A percentile compares a stretch with the other conserved stretches of the same genome.
Conservation (phyloP, 352 stramenopile genomes). For the Phytophthora macrochlamydospora region DNA sequence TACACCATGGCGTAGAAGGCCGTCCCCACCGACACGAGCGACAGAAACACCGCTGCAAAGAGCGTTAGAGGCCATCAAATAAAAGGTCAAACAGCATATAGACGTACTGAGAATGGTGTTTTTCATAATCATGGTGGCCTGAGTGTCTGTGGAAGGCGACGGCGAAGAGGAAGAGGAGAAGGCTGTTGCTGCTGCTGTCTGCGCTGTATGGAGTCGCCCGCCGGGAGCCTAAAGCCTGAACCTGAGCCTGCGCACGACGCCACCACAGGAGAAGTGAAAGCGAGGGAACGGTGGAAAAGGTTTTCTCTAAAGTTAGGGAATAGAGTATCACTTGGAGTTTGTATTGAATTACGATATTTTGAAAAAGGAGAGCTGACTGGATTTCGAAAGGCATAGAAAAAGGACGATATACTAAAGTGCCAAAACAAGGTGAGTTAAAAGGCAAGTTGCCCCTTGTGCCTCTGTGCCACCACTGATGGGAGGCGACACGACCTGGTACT, state of each 20-base stretch:
- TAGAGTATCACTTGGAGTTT: slow-evolving; percentile 1
- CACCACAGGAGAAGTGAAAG: slow-evolving; percentile 39
- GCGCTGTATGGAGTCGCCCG: neutral
- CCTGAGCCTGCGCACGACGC: slow-evolving; percentile 15
- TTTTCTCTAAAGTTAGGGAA: slow-evolving; percentile 10
- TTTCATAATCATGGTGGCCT: slow-evolving; percentile 56
- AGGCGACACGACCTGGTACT: too few species aligned
- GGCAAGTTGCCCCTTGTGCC: too few species aligned
- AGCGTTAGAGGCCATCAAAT: neutral
- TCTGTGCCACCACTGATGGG: too few species aligned
- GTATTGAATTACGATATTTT: slow-evolving; percentile 14
- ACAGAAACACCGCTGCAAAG: slow-evolving; percentile 76
- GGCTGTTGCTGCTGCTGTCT: neutral
- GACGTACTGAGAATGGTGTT: slow-evolving; percentile 79
- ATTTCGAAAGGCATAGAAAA: slow-evolving; percentile 26
- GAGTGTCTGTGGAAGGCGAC: neutral
- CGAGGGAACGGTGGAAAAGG: neutral
- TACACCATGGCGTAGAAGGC: slow-evolving; percentile 85
- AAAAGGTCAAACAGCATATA: neutral
- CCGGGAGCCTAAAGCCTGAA: neutral
- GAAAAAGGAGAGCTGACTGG: slow-evolving; percentile 34
- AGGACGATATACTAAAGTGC: neutral
- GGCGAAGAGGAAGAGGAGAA: too few species aligned
- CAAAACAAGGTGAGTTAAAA: too few species aligned
- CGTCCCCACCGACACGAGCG: slow-evolving; percentile 71